A percentile compares a stretch with the other conserved stretches of the same genome.
phyloP scores from a whole-genome alignment of 2,329 filamentous ascomycete species.

The Hawksworthiomyces lignivorus region DNA sequence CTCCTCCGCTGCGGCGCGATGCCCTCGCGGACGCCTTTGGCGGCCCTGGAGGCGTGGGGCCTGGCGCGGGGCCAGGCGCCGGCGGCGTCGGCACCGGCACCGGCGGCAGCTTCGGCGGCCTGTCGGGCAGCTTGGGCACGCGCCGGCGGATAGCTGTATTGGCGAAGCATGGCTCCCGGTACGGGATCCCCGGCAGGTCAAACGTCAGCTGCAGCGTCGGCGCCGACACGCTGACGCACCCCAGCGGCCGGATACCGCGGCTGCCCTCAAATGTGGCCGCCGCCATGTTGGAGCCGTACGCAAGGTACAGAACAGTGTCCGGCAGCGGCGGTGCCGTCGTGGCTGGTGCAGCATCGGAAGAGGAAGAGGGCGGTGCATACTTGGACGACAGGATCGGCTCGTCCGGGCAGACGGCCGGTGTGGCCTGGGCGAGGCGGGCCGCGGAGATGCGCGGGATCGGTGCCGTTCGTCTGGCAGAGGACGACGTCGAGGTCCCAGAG shows the following conservation, averaged over 20 bases:
- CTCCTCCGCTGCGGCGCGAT: not conserved
- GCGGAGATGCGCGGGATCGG: slow-evolving; percentile 27
- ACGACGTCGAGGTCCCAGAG: too few relatives aligned
- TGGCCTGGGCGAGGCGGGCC: slow-evolving; percentile 28
- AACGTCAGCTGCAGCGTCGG: slow-evolving; percentile 75
- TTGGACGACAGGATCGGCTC: not conserved
- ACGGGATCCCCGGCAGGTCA: slow-evolving; percentile 77
- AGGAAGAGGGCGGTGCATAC: slow-evolving; percentile 9
- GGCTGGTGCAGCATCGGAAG: slow-evolving; percentile 13
- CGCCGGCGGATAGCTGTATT: slow-evolving; percentile 62
- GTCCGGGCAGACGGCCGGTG: slow-evolving; percentile 11
- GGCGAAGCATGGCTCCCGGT: slow-evolving; percentile 85
- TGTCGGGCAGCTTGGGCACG: slow-evolving; percentile 33
- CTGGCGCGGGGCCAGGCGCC: slow-evolving; percentile 13
- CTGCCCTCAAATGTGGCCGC: slow-evolving; percentile 70
- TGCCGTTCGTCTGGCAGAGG: too few relatives aligned
- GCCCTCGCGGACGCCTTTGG: not conserved
- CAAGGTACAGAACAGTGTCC: slow-evolving; percentile 62
- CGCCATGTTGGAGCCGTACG: slow-evolving; percentile 86
- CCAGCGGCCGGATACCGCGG: slow-evolving; percentile 74
- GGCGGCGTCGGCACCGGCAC: slow-evolving; percentile 13
- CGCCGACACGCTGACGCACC: slow-evolving; percentile 72
- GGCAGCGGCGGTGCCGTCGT: slow-evolving; percentile 16
- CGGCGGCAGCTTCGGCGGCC: slow-evolving; percentile 20
- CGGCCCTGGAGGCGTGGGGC: not conserved